Percentiles rank a stretch among this genome's conserved stretches.
phyloP scores from a whole-genome alignment of 2,329 filamentous ascomycete species.

The Penicillium sp. region DNA sequence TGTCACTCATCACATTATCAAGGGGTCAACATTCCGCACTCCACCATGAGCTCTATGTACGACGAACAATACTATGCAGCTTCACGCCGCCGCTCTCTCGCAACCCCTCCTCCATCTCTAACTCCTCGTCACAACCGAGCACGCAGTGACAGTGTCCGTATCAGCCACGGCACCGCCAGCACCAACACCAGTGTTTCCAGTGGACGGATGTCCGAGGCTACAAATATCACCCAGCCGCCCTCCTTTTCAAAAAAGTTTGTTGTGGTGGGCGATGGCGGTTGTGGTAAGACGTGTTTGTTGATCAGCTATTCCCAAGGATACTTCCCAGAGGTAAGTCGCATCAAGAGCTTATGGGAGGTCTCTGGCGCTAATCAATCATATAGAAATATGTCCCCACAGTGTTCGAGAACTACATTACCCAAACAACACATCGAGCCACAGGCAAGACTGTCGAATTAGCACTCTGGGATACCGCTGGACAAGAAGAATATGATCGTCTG shows the following conservation, averaged over 20 bases:
- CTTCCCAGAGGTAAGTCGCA: constrained; percentile 84
- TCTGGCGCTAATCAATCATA: not conserved
- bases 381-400: constrained; percentile 99
- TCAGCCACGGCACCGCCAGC: constrained; percentile 88
- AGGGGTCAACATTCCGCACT: constrained; percentile 21
- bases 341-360: not conserved
- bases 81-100: constrained; percentile 58
- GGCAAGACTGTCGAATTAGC: constrained; percentile 96
- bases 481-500: constrained; percentile 97
- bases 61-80: constrained; percentile 54
- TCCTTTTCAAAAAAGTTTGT: constrained; percentile 99
- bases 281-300: constrained; percentile 96
- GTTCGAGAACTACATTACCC: constrained; percentile 99
- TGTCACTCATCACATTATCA: constrained; percentile 8
- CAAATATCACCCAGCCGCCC: constrained; percentile 85
- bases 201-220: constrained; percentile 75
- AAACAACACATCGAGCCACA: constrained; percentile 81
- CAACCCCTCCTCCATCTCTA: constrained; percentile 41
- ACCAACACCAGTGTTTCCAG: constrained; percentile 74
- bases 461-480: constrained; percentile 96
- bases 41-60: constrained; percentile 39
- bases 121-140: constrained; percentile 49
- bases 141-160: constrained; percentile 61
- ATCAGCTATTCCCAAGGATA: constrained; percentile 99
- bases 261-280: constrained; percentile 95